These are phyloP conservation scores for Fusarium bulbicola DNA, from an alignment of 2,329 filamentous ascomycete genomes.

Conservation along the genomic window DNA sequence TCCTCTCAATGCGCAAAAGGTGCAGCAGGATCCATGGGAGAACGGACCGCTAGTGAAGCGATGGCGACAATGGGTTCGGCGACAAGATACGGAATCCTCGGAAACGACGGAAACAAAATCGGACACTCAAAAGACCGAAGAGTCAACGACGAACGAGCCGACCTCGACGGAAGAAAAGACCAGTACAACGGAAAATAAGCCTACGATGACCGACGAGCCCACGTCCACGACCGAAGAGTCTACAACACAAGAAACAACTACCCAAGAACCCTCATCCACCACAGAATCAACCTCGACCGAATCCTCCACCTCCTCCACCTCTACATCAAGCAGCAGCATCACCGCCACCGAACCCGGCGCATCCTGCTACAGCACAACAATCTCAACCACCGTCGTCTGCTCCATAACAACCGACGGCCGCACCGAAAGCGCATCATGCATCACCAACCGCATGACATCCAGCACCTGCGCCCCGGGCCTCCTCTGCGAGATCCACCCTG, in stretches of 20 bases:
- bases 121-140: not conserved
- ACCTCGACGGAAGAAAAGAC: not conserved
- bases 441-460: constrained; percentile 12
- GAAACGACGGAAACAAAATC: not conserved
- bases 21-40: not conserved
- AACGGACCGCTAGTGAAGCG: not conserved
- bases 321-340: not conserved
- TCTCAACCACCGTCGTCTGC: constrained; percentile 15
- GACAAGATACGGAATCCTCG: constrained; percentile 1
- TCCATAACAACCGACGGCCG: constrained; percentile 11
- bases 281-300: not conserved
- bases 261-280: not conserved
- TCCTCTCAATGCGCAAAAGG: not conserved
- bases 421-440: constrained; percentile 8
- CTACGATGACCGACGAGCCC: not conserved
- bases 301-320: not conserved
- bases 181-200: not conserved
- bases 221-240: not conserved
- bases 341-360: not conserved
- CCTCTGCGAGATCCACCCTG: constrained; percentile 6
- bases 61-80: constrained; percentile 20
- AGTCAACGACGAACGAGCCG: not conserved
- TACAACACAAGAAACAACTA: not conserved
- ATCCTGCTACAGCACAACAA: constrained; percentile 18
- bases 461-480: constrained; percentile 13